Conservation (phyloP, 768 basidiomycete species). For the Suillus hirtellus region DNA sequence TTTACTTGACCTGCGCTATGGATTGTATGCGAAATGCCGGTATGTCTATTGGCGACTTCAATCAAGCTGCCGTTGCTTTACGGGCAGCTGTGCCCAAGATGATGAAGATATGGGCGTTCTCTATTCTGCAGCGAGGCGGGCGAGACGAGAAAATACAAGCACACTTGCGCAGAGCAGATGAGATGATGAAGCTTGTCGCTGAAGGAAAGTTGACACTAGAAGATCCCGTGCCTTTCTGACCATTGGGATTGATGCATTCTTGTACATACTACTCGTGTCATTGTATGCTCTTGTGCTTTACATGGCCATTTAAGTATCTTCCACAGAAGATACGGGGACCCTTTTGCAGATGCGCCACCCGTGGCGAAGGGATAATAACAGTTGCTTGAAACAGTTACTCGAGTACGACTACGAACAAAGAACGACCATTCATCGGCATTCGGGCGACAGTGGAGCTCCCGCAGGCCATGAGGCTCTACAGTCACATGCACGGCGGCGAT, state of each 20-base stretch:
- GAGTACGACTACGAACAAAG: slow-evolving; percentile 31
- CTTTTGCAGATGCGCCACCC: too few relatives aligned
- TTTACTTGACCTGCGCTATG: neutral
- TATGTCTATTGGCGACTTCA: neutral
- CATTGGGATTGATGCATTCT: neutral
- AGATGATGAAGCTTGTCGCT: neutral
- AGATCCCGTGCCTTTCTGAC: neutral
- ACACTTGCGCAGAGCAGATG: neutral
- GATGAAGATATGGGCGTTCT: slow-evolving; percentile 14
- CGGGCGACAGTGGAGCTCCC: slow-evolving; percentile 46
- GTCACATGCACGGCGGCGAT: slow-evolving; percentile 54
- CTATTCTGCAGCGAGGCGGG: slow-evolving; percentile 8
- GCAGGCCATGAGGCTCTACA: slow-evolving; percentile 51
- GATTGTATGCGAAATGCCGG: neutral
- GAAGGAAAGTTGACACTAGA: slow-evolving; percentile 6
- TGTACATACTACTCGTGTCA: neutral
- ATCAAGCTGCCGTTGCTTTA: neutral
- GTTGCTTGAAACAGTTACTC: slow-evolving; percentile 36
- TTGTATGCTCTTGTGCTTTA: neutral
- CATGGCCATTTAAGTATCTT: neutral
- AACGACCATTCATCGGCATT: slow-evolving; percentile 39
- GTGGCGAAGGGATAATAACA: too few relatives aligned
- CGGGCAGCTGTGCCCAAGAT: slow-evolving; percentile 12
- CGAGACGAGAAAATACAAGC: slow-evolving; percentile 9
- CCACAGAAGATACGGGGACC: neutral